Conservation (phyloP, 2,329 filamentous ascomycete genomes). For the Escovopsis sp. region DNA sequence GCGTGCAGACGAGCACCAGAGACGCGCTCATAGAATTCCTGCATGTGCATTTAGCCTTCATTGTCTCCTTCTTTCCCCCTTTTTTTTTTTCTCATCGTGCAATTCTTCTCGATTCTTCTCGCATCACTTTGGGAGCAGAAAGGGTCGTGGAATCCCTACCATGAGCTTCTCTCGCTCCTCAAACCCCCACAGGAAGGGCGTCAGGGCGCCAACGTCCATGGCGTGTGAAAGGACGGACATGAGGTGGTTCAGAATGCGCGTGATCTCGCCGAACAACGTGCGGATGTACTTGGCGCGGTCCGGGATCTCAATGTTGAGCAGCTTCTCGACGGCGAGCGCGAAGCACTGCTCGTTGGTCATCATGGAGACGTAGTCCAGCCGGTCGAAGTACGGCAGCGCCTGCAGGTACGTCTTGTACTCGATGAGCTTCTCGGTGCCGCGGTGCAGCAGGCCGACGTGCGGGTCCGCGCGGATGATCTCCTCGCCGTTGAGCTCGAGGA, state of each 20-base stretch:
- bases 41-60: no score
- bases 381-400: constrained; percentile 96
- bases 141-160: constrained; percentile 38
- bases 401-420: constrained; percentile 99
- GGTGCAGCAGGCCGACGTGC: constrained; percentile 89
- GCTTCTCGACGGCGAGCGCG: constrained; percentile 89
- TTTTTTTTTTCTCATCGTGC: no score
- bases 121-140: no score
- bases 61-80: no score
- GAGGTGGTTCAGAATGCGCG: constrained; percentile 85
- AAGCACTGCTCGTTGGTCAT: constrained; percentile 99
- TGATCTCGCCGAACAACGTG: constrained; percentile 90
- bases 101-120: no score
- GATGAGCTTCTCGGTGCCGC: constrained; percentile 98
- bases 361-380: constrained; percentile 98
- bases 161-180: constrained; percentile 99
- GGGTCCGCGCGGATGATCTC: constrained; percentile 94
- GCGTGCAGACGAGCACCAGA: constrained; percentile 95
- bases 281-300: constrained; percentile 94
- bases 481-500: constrained; percentile 94
- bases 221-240: constrained; percentile 96
- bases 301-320: constrained; percentile 91
- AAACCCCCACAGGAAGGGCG: constrained; percentile 97
- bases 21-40: constrained; percentile 99
- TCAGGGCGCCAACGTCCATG: constrained; percentile 97